These are phyloP conservation scores for Selenicereus undatus DNA, from an alignment of 148 eudicot species.

Conservation along the genomic window DNA sequence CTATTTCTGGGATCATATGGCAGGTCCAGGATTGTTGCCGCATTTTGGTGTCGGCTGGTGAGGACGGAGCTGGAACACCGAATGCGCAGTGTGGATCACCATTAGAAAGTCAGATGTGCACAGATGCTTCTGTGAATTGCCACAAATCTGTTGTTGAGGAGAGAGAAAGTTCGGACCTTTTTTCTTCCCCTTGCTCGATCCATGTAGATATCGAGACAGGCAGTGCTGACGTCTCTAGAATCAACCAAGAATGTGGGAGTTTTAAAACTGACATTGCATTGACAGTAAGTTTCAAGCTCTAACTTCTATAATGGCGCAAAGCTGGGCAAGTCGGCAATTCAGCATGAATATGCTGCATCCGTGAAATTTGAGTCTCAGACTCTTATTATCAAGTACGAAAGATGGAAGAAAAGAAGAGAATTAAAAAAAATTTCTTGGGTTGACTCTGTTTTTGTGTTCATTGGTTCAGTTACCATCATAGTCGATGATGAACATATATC, in stretches of 20 bases:
- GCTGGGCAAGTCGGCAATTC: not conserved
- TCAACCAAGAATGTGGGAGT: slow-evolving; percentile 33
- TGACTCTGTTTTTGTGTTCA: not conserved
- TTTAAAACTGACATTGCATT: slow-evolving; percentile 54
- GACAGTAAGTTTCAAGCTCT: slow-evolving; percentile 34
- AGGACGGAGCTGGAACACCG: slow-evolving; percentile 21
- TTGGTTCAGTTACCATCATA: not conserved
- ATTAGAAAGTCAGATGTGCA: slow-evolving; percentile 28
- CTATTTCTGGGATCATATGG: slow-evolving; percentile 4
- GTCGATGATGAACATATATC: not conserved
- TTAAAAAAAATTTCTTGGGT: too few relatives aligned
- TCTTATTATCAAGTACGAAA: not conserved
- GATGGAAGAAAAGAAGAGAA: not conserved
- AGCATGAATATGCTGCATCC: not conserved
- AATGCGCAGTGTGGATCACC: slow-evolving; percentile 34
- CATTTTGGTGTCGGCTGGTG: slow-evolving; percentile 47
- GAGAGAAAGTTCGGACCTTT: slow-evolving; percentile 33
- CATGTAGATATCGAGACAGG: slow-evolving; percentile 59
- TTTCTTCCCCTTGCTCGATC: slow-evolving; percentile 31
- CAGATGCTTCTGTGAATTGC: slow-evolving; percentile 33
- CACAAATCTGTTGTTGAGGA: slow-evolving; percentile 28
- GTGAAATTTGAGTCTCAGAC: not conserved
- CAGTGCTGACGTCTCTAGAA: slow-evolving; percentile 31
- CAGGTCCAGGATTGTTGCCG: slow-evolving; percentile 49
- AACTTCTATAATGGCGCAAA: not conserved